Conservation (phyloP, 129 eudicot genomes). For the Tagetes patula region DNA sequence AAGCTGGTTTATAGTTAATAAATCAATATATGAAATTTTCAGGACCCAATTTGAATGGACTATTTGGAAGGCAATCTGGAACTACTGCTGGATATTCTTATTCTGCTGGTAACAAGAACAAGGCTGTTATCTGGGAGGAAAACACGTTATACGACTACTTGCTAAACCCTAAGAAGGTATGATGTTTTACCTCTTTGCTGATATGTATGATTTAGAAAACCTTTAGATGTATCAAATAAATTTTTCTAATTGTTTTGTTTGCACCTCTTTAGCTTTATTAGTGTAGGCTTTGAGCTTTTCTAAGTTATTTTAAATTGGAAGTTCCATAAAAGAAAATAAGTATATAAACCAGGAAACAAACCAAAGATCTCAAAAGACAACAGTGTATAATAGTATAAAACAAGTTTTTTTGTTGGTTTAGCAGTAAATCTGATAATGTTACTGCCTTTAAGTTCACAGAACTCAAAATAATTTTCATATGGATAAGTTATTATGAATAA, state of each 20-base stretch:
- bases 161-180: conserved; percentile 89
- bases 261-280: neutral
- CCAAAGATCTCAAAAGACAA: neutral
- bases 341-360: neutral
- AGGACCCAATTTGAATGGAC: conserved; percentile 89
- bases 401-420: neutral
- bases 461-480: neutral
- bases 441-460: neutral
- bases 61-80: conserved; percentile 89
- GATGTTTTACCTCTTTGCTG: neutral
- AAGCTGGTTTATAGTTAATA: neutral
- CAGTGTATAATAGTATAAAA: neutral
- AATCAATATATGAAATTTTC: conserved; percentile 7
- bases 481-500: neutral
- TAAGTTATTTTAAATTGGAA: neutral
- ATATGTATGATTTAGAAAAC: neutral
- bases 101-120: conserved; percentile 86
- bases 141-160: conserved; percentile 70
- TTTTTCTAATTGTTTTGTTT: neutral
- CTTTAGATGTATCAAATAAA: neutral
- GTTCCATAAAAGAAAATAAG: neutral
- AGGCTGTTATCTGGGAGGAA: conserved; percentile 85
- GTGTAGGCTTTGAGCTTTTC: neutral
- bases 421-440: neutral
- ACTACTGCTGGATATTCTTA: conserved; percentile 83